A percentile compares a stretch with the other conserved stretches of the same genome.
Evolutionary conservation across 1,284 basidiomycete species (phyloP).

Genomic region (Bjerkandera adusta): DNA sequence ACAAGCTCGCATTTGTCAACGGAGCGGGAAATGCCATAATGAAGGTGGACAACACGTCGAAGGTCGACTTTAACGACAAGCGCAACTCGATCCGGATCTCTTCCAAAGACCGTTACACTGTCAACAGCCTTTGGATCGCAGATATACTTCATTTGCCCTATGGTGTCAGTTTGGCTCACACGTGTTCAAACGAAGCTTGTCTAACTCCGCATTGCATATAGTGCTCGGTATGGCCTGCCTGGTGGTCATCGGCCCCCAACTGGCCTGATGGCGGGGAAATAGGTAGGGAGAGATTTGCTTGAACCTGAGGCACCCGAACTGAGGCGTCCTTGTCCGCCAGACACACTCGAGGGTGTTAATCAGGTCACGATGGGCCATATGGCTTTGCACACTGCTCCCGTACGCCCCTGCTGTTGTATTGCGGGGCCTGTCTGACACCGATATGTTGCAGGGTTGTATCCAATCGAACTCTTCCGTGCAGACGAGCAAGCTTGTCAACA

Average conservation of each 20-base stretch:
- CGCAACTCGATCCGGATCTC: conserved; percentile 70
- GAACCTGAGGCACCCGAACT: conserved; percentile 20
- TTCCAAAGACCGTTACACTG: conserved; percentile 51
- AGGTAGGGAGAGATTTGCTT: conserved; percentile 9
- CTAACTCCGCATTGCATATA: conserved; percentile 23
- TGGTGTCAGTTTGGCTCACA: conserved; percentile 36
- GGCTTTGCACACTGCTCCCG: conserved; percentile 62
- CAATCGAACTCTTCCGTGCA: conserved; percentile 43
- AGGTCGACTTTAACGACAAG: conserved; percentile 58
- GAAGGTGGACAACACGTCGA: conserved; percentile 66
- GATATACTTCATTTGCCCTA: conserved; percentile 71
- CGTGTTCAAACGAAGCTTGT: background rate
- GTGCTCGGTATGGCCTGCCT: conserved; percentile 77
- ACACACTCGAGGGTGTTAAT: conserved; percentile 78
- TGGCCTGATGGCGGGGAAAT: conserved; percentile 63
- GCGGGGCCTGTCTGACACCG: background rate
- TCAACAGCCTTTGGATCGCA: conserved; percentile 67
- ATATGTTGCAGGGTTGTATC: conserved; percentile 44
- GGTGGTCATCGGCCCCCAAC: conserved; percentile 57
- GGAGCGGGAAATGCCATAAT: conserved; percentile 66
- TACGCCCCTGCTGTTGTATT: conserved; percentile 15
- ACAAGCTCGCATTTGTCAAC: conserved; percentile 61
- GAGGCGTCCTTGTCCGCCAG: conserved; percentile 45
- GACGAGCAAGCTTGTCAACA: conserved; percentile 50
- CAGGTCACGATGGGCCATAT: conserved; percentile 59